Percentiles rank a stretch among this genome's conserved stretches.
Conservation (phyloP, 2,329 filamentous ascomycete species). For the Paecilomyces formosus region DNA sequence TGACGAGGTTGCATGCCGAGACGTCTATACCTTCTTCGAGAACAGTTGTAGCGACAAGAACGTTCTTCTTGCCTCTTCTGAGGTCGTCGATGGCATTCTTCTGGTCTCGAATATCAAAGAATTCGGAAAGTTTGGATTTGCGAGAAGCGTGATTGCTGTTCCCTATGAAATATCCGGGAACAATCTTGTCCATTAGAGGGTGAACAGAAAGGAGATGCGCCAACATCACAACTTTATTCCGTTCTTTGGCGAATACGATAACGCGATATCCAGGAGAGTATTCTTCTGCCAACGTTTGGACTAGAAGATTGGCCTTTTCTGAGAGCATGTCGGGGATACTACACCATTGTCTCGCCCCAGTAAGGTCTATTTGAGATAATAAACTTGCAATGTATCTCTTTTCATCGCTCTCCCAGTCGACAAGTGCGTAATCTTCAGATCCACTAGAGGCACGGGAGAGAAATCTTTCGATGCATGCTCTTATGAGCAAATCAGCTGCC, state of each 20-base stretch:
- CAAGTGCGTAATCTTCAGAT: constrained; percentile 24
- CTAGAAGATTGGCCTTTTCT: constrained; percentile 50
- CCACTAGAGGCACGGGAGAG: constrained; percentile 10
- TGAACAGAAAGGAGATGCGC: constrained; percentile 50
- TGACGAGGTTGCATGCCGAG: constrained; percentile 56
- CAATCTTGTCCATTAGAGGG: constrained; percentile 36
- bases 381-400: constrained; percentile 48
- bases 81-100: constrained; percentile 48
- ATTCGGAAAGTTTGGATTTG: constrained; percentile 43
- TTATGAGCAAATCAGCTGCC: constrained; percentile 62
- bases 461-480: constrained; percentile 38
- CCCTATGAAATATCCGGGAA: constrained; percentile 47
- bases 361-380: constrained; percentile 16
- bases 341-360: constrained; percentile 8
- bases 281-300: constrained; percentile 45
- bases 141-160: constrained; percentile 35
- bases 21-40: constrained; percentile 57
- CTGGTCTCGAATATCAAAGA: constrained; percentile 42
- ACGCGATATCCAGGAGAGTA: constrained; percentile 43
- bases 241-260: constrained; percentile 61
- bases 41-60: constrained; percentile 53
- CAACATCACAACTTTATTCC: constrained; percentile 55
- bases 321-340: constrained; percentile 36
- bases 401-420: constrained; percentile 43
- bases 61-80: constrained; percentile 43